These are phyloP conservation scores for Babesia ovata DNA, from an alignment of 169 alveolate species.

Conservation along the genomic window DNA sequence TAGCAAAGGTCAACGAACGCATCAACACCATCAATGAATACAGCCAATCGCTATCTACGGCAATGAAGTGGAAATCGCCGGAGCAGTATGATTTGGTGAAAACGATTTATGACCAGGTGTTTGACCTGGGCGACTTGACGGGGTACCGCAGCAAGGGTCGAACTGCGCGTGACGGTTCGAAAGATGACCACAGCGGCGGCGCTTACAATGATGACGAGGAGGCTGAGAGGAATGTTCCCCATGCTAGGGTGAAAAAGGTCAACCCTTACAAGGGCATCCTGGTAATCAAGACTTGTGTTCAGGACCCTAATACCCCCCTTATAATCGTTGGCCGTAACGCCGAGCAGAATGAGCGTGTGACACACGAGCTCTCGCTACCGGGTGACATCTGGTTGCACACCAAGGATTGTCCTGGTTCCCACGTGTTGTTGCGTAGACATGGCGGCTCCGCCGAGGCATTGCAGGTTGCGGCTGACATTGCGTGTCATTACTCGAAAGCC, in stretches of 20 bases:
- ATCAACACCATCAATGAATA: constrained; percentile 19
- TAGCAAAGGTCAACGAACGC: constrained; percentile 35
- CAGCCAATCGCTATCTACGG: constrained; percentile 12
- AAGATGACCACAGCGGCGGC: not conserved
- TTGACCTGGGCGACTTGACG: constrained; percentile 40
- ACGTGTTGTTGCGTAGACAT: constrained; percentile 70
- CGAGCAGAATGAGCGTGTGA: constrained; percentile 74
- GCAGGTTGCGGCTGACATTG: constrained; percentile 79
- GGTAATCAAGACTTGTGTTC: constrained; percentile 59
- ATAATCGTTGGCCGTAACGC: constrained; percentile 76
- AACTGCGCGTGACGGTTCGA: not conserved
- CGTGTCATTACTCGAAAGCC: constrained; percentile 74
- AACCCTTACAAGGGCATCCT: constrained; percentile 72
- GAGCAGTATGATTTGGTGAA: constrained; percentile 34
- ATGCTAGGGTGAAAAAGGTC: constrained; percentile 47
- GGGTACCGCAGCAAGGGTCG: constrained; percentile 34
- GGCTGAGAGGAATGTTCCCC: constrained; percentile 62
- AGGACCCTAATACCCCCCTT: constrained; percentile 71
- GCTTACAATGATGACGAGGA: constrained; percentile 49
- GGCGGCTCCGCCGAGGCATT: constrained; percentile 66
- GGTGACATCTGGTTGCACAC: constrained; percentile 79
- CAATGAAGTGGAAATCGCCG: constrained; percentile 36
- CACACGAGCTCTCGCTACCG: constrained; percentile 68
- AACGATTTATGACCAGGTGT: constrained; percentile 27
- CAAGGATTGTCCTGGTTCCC: constrained; percentile 78